phyloP scores from a whole-genome alignment of 139 green algal genomes.

The Deuterostichococcus epilithicus region DNA sequence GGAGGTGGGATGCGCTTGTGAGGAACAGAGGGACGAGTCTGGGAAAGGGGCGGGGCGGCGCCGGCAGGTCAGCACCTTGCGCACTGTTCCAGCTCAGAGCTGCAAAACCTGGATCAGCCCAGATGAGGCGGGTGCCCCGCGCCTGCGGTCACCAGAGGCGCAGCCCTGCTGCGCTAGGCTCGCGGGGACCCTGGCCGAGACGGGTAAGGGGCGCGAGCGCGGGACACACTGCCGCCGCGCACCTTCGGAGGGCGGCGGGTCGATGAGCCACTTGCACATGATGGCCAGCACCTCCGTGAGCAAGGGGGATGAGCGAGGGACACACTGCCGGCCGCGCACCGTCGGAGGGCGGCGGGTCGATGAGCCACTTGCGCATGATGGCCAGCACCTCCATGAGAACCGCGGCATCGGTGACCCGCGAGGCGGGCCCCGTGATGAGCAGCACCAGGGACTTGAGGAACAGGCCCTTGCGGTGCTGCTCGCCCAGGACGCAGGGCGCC shows the following conservation, averaged over 20 bases:
- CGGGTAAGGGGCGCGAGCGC: neutral
- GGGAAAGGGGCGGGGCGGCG: neutral
- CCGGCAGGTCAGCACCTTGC: neutral
- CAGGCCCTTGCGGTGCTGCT: conserved; percentile 64
- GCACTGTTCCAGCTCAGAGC: too few species aligned
- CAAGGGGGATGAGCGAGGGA: too few species aligned
- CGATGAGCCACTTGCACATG: conserved; percentile 42
- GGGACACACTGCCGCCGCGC: neutral
- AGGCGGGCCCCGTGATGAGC: conserved; percentile 50
- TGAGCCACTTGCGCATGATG: conserved; percentile 41
- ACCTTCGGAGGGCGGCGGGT: neutral
- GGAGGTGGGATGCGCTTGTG: too few species aligned
- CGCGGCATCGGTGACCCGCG: conserved; percentile 46
- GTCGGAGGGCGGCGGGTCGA: neutral
- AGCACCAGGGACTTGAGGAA: conserved; percentile 77
- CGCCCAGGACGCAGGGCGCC: conserved; percentile 39
- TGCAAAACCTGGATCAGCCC: too few species aligned
- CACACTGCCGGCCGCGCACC: too few species aligned
- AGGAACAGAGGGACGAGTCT: neutral
- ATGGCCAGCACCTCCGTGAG: conserved; percentile 54
- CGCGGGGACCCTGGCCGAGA: too few species aligned
- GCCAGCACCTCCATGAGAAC: conserved; percentile 61
- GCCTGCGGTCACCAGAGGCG: too few species aligned
- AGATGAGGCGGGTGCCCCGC: too few species aligned
- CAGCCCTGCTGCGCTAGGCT: too few species aligned